phyloP scores from a whole-genome alignment of 192 early-diverging fungal species.

The Glomus cerebriforme region DNA sequence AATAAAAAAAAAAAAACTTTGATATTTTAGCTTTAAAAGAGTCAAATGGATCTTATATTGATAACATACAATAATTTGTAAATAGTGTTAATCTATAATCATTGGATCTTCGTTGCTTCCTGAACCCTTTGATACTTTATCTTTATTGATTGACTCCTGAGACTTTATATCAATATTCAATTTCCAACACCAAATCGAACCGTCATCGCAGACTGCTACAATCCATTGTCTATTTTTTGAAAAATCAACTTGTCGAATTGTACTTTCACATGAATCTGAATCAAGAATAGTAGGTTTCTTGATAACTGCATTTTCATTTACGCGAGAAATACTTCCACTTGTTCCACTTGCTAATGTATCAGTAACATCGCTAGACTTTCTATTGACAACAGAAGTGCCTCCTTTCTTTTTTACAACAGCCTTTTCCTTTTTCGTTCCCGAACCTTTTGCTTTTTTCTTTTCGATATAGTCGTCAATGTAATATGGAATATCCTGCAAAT shows the following conservation, averaged over 20 bases:
- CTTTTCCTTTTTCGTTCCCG: background rate
- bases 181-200: conserved; percentile 27
- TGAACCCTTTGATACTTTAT: background rate
- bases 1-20: background rate
- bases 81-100: background rate
- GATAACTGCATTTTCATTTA: background rate
- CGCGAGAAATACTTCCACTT: background rate
- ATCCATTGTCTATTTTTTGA: conserved; percentile 22
- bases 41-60: background rate
- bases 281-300: conserved; percentile 9
- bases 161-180: background rate
- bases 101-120: conserved; percentile 12
- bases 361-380: background rate
- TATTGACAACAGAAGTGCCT: background rate
- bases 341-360: background rate
- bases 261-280: background rate
- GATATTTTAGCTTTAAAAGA: background rate
- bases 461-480: conserved; percentile 24
- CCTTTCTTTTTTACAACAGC: background rate
- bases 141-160: background rate
- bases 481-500: conserved; percentile 12
- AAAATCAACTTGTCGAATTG: conserved; percentile 25
- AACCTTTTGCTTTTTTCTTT: conserved; percentile 4
- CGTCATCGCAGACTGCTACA: conserved; percentile 21
- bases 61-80: background rate